Evolutionary conservation across 2,329 filamentous ascomycete species (phyloP).

Genomic region (Neurospora sp.): DNA sequence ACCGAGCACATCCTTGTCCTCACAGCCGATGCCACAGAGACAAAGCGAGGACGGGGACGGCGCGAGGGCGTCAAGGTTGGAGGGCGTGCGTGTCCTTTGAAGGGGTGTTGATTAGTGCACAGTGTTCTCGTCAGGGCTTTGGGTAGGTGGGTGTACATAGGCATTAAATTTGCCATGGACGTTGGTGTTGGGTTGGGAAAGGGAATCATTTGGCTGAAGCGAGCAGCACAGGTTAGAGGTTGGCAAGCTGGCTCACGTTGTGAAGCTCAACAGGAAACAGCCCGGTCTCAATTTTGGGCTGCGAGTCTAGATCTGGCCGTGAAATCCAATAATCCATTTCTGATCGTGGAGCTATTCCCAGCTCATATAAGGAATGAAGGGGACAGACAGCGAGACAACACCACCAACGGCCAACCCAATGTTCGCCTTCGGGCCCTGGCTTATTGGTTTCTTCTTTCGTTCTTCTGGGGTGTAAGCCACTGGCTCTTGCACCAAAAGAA

Average conservation of each 20-base stretch:
- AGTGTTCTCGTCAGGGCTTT: slow-evolving; percentile 12
- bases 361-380: not conserved
- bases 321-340: not conserved
- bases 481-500: slow-evolving; percentile 1
- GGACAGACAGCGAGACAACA: not conserved
- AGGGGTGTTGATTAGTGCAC: slow-evolving; percentile 6
- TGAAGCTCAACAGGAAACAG: not conserved
- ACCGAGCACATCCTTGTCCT: slow-evolving; percentile 3
- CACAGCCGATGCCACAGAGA: slow-evolving; percentile 12
- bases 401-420: not conserved
- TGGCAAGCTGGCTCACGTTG: not conserved
- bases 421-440: not conserved
- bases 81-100: slow-evolving; percentile 5
- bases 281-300: not conserved
- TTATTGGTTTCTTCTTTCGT: slow-evolving; percentile 1
- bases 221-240: not conserved
- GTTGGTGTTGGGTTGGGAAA: not conserved
- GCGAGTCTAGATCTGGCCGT: not conserved
- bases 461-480: not conserved
- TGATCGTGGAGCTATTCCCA: not conserved
- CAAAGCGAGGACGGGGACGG: not conserved
- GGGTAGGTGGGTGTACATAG: slow-evolving; percentile 5
- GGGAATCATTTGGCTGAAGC: slow-evolving; percentile 1
- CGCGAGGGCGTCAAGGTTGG: slow-evolving; percentile 5
- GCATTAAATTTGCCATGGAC: slow-evolving; percentile 2